Evolutionary conservation across 495 filamentous ascomycete genomes (phyloP), one percentile per base, ranked within the genome.

Genomic region (Aspergillus wentii): DNA sequence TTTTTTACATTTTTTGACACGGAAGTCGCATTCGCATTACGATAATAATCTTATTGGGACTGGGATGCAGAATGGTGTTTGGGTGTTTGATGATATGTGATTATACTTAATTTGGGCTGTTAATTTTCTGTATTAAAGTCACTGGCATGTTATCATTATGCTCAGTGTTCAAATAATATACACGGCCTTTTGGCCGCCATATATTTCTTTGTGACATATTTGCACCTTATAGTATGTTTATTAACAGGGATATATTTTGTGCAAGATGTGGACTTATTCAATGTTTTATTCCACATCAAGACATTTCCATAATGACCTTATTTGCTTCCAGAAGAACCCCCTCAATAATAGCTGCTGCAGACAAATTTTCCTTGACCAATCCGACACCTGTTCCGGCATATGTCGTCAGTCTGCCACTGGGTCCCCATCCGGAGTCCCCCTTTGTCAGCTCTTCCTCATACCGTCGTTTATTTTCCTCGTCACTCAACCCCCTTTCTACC

Each of bases 331-430:
- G 17, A 15, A 48, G 41, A 3, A 57, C 46, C 14, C 52, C 40
- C 7, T 43, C 38, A 18, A 66, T 35, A 17, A 69, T 67, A 3
- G 52, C 51, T 27, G 43, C 45, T 17, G 59, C 65, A 18, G 45
- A 41, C 23, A 49, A 27, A 19, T 49, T 43, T 30, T 50, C 21
- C 17, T 52, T 57, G 5, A 71, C 47, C 19, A 71, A 47, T 9
- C 63, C 65, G 25, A 69, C 60, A 4, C 56, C 66, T 5, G 59
- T 62, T 9, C 66, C 63, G 32, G 81, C 82, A 67, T 85, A 89
- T 18, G 80, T 78, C 4, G 82, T 81, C 55, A 84, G 52, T 56
- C 83, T 56, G 8, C 76, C 78, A 39, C 54, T 29, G 4, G 61
- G 59, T 0, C 75, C 77, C 74, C 78, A 79, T 29, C 72, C 75